A percentile compares a stretch with the other conserved stretches of the same genome.
Conservation (phyloP, 768 basidiomycete species). For the Leccinum imitatum region DNA sequence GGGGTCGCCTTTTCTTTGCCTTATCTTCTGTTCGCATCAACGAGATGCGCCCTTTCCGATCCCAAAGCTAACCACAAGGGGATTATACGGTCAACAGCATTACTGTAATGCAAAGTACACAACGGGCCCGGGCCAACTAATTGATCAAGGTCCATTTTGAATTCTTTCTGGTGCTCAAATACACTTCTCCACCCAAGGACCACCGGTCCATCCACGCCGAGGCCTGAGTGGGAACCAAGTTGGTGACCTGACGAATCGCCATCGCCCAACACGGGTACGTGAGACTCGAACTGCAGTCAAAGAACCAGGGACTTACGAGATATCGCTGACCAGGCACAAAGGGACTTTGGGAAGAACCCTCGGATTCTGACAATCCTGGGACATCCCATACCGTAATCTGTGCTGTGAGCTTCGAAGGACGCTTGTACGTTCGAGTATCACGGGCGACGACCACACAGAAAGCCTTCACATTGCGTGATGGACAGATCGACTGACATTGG, state of each 20-base stretch:
- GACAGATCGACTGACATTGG: conserved; percentile 51
- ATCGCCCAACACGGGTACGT: neutral
- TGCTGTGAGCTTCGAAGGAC: conserved; percentile 56
- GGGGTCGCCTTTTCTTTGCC: neutral
- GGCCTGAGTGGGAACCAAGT: conserved; percentile 64
- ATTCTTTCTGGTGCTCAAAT: conserved; percentile 63
- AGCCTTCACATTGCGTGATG: conserved; percentile 69
- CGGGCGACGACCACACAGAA: conserved; percentile 72
- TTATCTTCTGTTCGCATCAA: neutral
- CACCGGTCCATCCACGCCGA: conserved; percentile 69
- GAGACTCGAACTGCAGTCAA: neutral
- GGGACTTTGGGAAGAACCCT: conserved; percentile 46
- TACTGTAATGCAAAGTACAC: neutral
- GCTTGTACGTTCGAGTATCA: conserved; percentile 56
- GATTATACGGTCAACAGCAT: neutral
- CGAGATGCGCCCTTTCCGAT: neutral
- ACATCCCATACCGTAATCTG: conserved; percentile 88
- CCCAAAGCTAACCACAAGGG: neutral
- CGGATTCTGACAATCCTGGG: conserved; percentile 46
- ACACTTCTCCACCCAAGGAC: conserved; percentile 62
- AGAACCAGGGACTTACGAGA: conserved; percentile 44
- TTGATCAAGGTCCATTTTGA: conserved; percentile 55
- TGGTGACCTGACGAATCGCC: conserved; percentile 44
- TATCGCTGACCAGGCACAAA: conserved; percentile 69
- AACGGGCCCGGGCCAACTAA: conserved; percentile 1